Conservation (phyloP, 768 basidiomycete species). For the Russula virescens region DNA sequence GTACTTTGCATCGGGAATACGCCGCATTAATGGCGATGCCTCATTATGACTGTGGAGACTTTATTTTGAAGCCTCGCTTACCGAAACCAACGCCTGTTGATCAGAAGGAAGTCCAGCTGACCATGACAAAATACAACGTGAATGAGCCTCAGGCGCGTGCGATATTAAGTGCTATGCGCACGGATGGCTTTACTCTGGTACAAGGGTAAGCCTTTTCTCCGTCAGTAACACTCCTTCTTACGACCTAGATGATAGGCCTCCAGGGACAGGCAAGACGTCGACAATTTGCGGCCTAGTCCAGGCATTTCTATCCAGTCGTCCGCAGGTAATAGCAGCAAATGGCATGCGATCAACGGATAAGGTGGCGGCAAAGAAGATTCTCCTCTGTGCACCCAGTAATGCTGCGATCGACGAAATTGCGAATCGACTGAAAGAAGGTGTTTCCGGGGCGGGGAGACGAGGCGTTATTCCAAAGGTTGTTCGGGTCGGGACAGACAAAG, state of each 20-base stretch:
- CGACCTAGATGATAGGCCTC: slow-evolving; percentile 53
- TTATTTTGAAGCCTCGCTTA: slow-evolving; percentile 65
- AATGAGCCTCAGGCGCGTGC: slow-evolving; percentile 95
- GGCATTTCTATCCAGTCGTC: slow-evolving; percentile 63
- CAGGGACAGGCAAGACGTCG: slow-evolving; percentile 97
- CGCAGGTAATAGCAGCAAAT: slow-evolving; percentile 40
- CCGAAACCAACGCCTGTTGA: slow-evolving; percentile 43
- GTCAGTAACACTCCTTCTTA: too few species aligned
- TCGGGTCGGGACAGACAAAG: slow-evolving; percentile 74
- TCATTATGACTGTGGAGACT: slow-evolving; percentile 71
- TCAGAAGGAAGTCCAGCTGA: slow-evolving; percentile 46
- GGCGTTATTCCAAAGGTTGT: slow-evolving; percentile 71
- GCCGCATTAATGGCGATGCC: slow-evolving; percentile 77
- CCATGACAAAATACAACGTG: slow-evolving; percentile 66
- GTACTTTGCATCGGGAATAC: slow-evolving; percentile 90
- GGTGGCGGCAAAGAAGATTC: slow-evolving; percentile 59
- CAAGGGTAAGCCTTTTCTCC: slow-evolving; percentile 63
- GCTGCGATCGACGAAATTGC: slow-evolving; percentile 98
- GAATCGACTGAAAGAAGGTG: slow-evolving; percentile 76
- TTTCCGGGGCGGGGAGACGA: slow-evolving; percentile 49
- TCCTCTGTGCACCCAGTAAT: slow-evolving; percentile 96
- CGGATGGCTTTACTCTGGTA: slow-evolving; percentile 80
- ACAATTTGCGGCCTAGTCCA: slow-evolving; percentile 95
- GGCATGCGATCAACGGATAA: slow-evolving; percentile 37
- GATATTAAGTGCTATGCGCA: slow-evolving; percentile 66